Base-by-base conservation (phyloP, 257 asterid genomes). In the Datura wrightii region DNA sequence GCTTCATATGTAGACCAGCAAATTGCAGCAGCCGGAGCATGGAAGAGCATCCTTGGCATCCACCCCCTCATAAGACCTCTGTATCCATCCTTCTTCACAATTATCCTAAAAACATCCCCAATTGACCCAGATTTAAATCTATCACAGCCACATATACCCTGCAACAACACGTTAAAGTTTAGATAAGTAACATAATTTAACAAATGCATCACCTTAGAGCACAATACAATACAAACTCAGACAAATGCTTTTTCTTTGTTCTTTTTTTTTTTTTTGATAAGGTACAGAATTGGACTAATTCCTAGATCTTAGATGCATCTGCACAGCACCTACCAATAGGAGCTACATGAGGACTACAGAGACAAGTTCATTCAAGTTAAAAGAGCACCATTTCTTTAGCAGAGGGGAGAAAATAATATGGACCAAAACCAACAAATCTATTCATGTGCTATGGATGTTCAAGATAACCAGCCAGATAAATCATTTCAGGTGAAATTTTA, bases 1-100 rank as follows among this genome's bases (percentile, higher is more conserved):
- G 99, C 95, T 93, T 97, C 99, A 66, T 97, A 95, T 0, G 97
- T 97, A 10, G 99, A 97, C 98, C 99, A 97, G 90, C 98, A 94
- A 86, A 97, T 94, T 24, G 99, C 99, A 83, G 99, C 98, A 41
- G 99, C 99, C 16, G 98, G 99, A 79, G 99, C 98, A 86, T 97
- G 99, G 92, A 97, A 97, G 82, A 97, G 97, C 98, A 93, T 93
- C 89, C 99, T 90, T 18, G 99, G 99, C 86, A 87, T 84, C 99
- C 98, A 97, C 8, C 99, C 99, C 88, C 99, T 92, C 90, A 94
- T 79, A 42, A 97, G 98, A 46, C 98, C 99, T 24, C 90, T 85
- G 82, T 93, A 95, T 59, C 99, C 99, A 34, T 97, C 98, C 89
- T 95, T 97, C 91, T 91, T 91, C 70, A 95, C 60, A 82, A 95